Conservation (phyloP, 306 rosid species). For the Cucurbita maxima region DNA sequence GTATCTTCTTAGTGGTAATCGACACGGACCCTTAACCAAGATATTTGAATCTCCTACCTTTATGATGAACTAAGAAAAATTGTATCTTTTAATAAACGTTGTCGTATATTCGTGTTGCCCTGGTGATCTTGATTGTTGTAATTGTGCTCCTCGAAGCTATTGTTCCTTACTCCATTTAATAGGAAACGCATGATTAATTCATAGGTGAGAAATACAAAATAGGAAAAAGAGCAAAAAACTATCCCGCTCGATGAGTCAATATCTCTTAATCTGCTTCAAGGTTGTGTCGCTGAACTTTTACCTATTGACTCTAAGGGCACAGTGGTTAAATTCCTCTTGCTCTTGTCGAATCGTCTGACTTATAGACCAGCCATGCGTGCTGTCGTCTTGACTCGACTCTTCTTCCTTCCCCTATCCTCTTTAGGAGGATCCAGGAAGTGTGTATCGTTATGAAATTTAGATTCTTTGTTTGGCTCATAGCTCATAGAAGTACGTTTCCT, state of each 20-base stretch:
- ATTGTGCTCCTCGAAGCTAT: neutral
- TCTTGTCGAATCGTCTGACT: neutral
- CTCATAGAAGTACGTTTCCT: neutral
- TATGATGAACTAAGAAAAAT: too few relatives aligned
- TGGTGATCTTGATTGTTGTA: neutral
- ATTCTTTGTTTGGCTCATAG: neutral
- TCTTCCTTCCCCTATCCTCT: neutral
- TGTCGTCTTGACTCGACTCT: neutral
- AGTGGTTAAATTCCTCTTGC: neutral
- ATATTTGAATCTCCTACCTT: too few relatives aligned
- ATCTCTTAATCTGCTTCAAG: too few relatives aligned
- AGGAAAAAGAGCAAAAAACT: neutral
- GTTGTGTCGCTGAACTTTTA: neutral
- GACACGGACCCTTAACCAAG: too few relatives aligned
- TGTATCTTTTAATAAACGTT: too few relatives aligned
- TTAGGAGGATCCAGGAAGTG: neutral
- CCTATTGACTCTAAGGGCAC: neutral
- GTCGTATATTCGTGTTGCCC: too few relatives aligned
- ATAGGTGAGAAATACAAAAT: neutral
- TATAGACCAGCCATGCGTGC: neutral
- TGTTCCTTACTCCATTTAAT: neutral
- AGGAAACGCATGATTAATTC: neutral
- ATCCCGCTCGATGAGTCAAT: too few relatives aligned
- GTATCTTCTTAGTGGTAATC: too few relatives aligned
- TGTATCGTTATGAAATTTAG: neutral